These are phyloP conservation scores for Inga oerstediana DNA, from an alignment of 306 rosid genomes.

Conservation along the genomic window DNA sequence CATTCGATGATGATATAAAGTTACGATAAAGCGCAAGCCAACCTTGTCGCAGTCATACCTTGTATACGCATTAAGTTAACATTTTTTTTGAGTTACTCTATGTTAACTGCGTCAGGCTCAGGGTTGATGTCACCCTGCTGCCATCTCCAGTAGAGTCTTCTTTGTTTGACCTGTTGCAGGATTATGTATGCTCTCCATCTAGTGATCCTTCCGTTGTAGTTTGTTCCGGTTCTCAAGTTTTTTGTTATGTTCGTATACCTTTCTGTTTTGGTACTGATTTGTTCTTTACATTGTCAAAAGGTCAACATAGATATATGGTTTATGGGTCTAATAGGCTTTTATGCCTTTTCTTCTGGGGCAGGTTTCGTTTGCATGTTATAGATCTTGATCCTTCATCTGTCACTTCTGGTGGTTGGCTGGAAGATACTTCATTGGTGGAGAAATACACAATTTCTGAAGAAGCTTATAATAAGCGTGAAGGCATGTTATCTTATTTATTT, in stretches of 20 bases:
- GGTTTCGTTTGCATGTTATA: constrained; percentile 75
- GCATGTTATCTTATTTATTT: constrained; percentile 33
- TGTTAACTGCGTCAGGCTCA: constrained; percentile 2
- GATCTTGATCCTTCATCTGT: constrained; percentile 90
- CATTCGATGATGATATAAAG: background rate
- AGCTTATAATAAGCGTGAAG: constrained; percentile 76
- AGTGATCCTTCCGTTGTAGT: background rate
- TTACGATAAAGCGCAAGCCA: background rate
- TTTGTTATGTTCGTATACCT: background rate
- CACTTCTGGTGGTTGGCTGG: constrained; percentile 96
- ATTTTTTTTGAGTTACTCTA: too few species aligned
- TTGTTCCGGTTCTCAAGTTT: background rate
- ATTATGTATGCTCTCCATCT: background rate
- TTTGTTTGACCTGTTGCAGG: constrained; percentile 4
- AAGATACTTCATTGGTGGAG: constrained; percentile 91
- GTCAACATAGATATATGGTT: constrained; percentile 4
- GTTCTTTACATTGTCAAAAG: background rate
- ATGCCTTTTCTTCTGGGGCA: constrained; percentile 32
- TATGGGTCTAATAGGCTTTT: constrained; percentile 6
- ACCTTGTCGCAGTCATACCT: background rate
- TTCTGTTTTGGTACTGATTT: background rate
- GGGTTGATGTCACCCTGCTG: constrained; percentile 3
- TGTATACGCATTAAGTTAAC: background rate
- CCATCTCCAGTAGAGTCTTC: background rate
- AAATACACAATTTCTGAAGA: constrained; percentile 84